Evolutionary conservation across 345 rosid species (phyloP).

Genomic region (Brassica juncea): DNA sequence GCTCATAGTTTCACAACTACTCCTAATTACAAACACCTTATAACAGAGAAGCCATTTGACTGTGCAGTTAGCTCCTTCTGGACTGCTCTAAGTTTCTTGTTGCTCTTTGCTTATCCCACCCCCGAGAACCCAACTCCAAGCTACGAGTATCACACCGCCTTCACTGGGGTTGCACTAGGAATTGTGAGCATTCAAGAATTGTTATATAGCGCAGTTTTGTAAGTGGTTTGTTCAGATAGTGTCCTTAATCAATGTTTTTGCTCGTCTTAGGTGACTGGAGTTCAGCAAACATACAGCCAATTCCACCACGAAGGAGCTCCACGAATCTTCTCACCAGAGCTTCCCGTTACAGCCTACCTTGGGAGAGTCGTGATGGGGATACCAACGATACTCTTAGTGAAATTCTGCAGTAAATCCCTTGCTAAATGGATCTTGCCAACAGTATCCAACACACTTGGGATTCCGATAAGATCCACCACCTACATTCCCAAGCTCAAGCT

Average conservation of each 20-base stretch:
- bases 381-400: conserved; percentile 80
- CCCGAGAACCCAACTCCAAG: conserved; percentile 96
- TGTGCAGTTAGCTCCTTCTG: conserved; percentile 85
- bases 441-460: conserved; percentile 69
- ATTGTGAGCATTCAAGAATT: conserved; percentile 61
- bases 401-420: conserved; percentile 89
- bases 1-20: background rate
- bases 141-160: conserved; percentile 91
- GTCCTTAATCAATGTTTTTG: background rate
- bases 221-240: background rate
- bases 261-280: conserved; percentile 65
- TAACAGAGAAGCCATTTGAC: conserved; percentile 10
- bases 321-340: conserved; percentile 55
- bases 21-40: background rate
- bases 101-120: conserved; percentile 96
- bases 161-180: conserved; percentile 87
- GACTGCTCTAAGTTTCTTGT: conserved; percentile 77
- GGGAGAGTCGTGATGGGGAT: conserved; percentile 82
- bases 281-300: conserved; percentile 83
- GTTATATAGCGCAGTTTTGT: background rate
- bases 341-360: conserved; percentile 44
- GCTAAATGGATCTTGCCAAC: conserved; percentile 86
- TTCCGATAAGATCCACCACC: conserved; percentile 67
- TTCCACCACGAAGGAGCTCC: conserved; percentile 89
- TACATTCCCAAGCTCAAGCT: conserved; percentile 66